Conservation (phyloP, 805 yeast genomes). For the Huiozyma sinensis region DNA sequence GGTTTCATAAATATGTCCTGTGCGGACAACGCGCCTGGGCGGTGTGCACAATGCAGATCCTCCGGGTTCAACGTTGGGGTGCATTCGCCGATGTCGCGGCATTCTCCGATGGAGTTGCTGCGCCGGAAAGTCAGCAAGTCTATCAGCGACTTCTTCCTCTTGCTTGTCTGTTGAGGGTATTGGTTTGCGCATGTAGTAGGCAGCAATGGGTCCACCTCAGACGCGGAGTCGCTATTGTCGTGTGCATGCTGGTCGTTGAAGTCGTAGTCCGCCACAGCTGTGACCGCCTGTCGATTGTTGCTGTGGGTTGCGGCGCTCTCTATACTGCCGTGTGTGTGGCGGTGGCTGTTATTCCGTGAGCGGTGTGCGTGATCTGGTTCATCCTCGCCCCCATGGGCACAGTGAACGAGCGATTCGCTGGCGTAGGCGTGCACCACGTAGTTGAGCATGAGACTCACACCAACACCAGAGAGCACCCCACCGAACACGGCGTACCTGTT, state of each 20-base stretch:
- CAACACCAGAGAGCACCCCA: constrained; percentile 43
- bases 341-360: background rate
- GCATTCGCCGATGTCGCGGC: constrained; percentile 2
- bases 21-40: background rate
- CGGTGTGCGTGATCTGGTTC: constrained; percentile 5
- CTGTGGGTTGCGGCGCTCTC: background rate
- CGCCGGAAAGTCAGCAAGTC: constrained; percentile 1
- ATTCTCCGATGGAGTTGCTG: constrained; percentile 3
- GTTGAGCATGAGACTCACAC: constrained; percentile 51
- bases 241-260: background rate
- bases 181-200: background rate
- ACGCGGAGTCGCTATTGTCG: background rate
- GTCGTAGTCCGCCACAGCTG: background rate
- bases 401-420: constrained; percentile 75
- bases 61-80: constrained; percentile 2
- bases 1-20: background rate
- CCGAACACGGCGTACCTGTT: constrained; percentile 37
- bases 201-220: background rate
- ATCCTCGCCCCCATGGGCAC: constrained; percentile 45
- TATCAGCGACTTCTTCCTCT: background rate
- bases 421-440: constrained; percentile 60
- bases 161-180: background rate
- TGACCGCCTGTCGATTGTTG: background rate
- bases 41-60: background rate
- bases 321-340: background rate